A percentile compares a stretch with the other conserved stretches of the same genome.
Evolutionary conservation across 495 filamentous ascomycete species (phyloP).

Genomic region (Talaromyces proteolyticus): DNA sequence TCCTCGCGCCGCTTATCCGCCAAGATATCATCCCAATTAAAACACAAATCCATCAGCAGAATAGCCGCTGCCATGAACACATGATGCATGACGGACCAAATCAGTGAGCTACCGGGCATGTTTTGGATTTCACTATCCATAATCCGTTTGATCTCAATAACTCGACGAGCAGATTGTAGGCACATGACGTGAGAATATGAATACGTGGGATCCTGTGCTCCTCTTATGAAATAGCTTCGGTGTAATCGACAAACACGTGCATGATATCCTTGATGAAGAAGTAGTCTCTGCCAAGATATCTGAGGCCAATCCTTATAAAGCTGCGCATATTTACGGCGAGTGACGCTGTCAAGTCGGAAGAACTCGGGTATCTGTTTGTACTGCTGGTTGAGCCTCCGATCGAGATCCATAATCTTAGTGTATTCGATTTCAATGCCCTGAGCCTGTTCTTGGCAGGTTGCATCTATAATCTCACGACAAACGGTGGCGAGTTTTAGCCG

Average conservation of each 20-base stretch:
- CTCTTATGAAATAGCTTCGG: slow-evolving; percentile 33
- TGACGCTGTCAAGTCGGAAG: slow-evolving; percentile 30
- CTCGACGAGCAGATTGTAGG: slow-evolving; percentile 37
- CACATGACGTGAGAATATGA: slow-evolving; percentile 39
- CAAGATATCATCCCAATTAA: slow-evolving; percentile 37
- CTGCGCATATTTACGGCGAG: slow-evolving; percentile 19
- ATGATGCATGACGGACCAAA: slow-evolving; percentile 36
- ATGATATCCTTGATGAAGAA: slow-evolving; percentile 34
- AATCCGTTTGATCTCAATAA: slow-evolving; percentile 32
- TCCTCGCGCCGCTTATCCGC: slow-evolving; percentile 34
- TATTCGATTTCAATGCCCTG: slow-evolving; percentile 27
- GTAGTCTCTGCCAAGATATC: slow-evolving; percentile 33
- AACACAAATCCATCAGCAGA: slow-evolving; percentile 38
- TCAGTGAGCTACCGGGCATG: slow-evolving; percentile 18
- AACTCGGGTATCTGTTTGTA: slow-evolving; percentile 18
- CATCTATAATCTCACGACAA: slow-evolving; percentile 37
- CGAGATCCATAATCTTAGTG: slow-evolving; percentile 26
- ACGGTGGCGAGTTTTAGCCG: slow-evolving; percentile 32
- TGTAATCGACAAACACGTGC: slow-evolving; percentile 38
- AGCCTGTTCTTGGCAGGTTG: slow-evolving; percentile 20
- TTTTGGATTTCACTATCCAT: slow-evolving; percentile 31
- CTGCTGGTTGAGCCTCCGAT: slow-evolving; percentile 26
- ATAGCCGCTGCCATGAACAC: slow-evolving; percentile 44
- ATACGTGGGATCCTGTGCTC: slow-evolving; percentile 32
- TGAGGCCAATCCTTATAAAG: slow-evolving; percentile 29